Evolutionary conservation across 257 asterid genomes (phyloP).

Genomic region (Cynanchum wilfordii): DNA sequence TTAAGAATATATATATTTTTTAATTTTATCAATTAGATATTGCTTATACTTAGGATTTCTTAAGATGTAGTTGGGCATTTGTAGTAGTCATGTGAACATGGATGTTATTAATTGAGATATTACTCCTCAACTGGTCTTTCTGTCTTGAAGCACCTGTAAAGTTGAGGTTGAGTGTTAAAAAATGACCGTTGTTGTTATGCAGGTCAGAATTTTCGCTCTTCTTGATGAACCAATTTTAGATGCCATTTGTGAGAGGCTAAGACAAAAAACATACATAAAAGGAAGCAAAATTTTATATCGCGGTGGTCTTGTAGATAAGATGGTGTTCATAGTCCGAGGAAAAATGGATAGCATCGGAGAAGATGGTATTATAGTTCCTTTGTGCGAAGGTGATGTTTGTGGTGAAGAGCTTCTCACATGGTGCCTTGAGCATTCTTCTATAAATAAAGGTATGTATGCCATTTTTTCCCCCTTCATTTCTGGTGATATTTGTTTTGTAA

Average conservation of each 20-base stretch:
- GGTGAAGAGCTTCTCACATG: conserved; percentile 97
- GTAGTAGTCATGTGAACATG: too few relatives aligned
- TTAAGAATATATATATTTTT: too few relatives aligned
- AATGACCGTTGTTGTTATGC: conserved; percentile 12
- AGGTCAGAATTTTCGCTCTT: conserved; percentile 76
- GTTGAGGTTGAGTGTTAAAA: too few relatives aligned
- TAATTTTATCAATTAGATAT: too few relatives aligned
- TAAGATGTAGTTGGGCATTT: too few relatives aligned
- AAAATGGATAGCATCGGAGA: conserved; percentile 72
- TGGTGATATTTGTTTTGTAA: not conserved
- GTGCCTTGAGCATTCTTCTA: conserved; percentile 92
- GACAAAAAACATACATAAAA: conserved; percentile 72
- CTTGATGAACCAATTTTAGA: conserved; percentile 79
- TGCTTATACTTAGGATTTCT: too few relatives aligned
- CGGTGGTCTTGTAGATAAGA: conserved; percentile 79
- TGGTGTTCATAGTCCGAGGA: conserved; percentile 91
- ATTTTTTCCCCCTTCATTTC: not conserved
- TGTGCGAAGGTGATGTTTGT: conserved; percentile 75
- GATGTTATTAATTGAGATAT: too few relatives aligned
- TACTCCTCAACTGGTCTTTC: too few relatives aligned
- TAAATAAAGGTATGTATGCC: conserved; percentile 48
- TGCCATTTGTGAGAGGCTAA: conserved; percentile 77
- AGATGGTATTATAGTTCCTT: conserved; percentile 46
- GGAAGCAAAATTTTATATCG: conserved; percentile 56
- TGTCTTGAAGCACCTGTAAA: too few relatives aligned